These are phyloP conservation scores for Fragilariopsis cylindrus DNA, from an alignment of 108 stramenopile species.

Conservation along the genomic window DNA sequence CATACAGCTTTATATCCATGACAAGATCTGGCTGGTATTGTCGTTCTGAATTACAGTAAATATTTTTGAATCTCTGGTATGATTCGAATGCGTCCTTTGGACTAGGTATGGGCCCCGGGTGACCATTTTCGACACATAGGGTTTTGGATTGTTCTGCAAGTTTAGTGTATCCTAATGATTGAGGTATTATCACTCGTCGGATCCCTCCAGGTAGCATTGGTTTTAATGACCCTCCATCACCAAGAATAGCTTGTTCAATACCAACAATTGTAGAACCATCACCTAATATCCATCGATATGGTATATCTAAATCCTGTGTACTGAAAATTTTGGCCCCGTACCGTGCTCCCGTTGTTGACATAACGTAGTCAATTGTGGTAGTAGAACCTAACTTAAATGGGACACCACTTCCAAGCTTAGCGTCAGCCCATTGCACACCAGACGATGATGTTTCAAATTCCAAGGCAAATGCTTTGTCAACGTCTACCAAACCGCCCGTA, in stretches of 20 bases:
- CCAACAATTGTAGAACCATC: conserved; percentile 67
- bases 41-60: conserved; percentile 72
- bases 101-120: conserved; percentile 64
- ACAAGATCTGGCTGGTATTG: conserved; percentile 79
- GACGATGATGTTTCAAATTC: conserved; percentile 39
- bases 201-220: conserved; percentile 67
- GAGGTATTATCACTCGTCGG: conserved; percentile 63
- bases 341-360: conserved; percentile 75
- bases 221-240: conserved; percentile 33
- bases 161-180: conserved; percentile 51
- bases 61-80: conserved; percentile 80
- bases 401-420: conserved; percentile 51
- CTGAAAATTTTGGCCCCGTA: conserved; percentile 71
- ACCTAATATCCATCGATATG: conserved; percentile 68
- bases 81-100: conserved; percentile 46
- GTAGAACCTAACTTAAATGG: conserved; percentile 34
- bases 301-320: conserved; percentile 52
- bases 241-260: conserved; percentile 62
- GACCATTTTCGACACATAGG: conserved; percentile 45
- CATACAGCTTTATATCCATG: conserved; percentile 73
- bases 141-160: conserved; percentile 22
- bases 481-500: not conserved
- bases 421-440: conserved; percentile 72
- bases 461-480: conserved; percentile 19
- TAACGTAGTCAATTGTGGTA: conserved; percentile 69